Conservation (phyloP, 371 early-diverging fungal species). For the Saksenaea oblongispora region DNA sequence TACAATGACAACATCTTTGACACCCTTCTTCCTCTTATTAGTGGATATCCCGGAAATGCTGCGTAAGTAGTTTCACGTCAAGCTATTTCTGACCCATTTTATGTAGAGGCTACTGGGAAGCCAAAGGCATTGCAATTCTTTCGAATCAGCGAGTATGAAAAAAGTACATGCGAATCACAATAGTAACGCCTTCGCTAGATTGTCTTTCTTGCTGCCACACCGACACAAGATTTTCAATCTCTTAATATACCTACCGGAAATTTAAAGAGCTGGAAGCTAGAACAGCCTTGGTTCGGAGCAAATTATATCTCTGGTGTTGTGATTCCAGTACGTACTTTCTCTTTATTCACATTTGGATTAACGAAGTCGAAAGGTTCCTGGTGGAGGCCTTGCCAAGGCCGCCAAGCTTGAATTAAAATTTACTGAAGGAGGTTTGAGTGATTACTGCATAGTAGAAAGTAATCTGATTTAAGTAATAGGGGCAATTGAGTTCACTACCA, state of each 20-base stretch:
- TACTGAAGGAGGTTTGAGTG: conserved; percentile 49
- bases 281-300: conserved; percentile 65
- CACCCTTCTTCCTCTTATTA: conserved; percentile 1
- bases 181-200: conserved; percentile 18
- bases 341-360: neutral
- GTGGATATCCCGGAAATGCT: conserved; percentile 46
- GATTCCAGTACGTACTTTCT: conserved; percentile 35
- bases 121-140: conserved; percentile 35
- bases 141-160: conserved; percentile 52
- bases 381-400: conserved; percentile 44
- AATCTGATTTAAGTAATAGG: conserved; percentile 22
- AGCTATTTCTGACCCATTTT: neutral
- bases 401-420: conserved; percentile 45
- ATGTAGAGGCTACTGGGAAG: conserved; percentile 29
- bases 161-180: neutral
- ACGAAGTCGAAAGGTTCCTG: conserved; percentile 32
- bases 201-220: conserved; percentile 34
- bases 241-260: conserved; percentile 48
- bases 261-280: conserved; percentile 43
- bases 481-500: conserved; percentile 52
- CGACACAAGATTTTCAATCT: conserved; percentile 31
- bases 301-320: conserved; percentile 48
- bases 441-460: neutral
- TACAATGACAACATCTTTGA: neutral
- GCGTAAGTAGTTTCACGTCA: conserved; percentile 15